phyloP scores from a whole-genome alignment of 208 protist genomes.

The Porcisia hertigi region DNA sequence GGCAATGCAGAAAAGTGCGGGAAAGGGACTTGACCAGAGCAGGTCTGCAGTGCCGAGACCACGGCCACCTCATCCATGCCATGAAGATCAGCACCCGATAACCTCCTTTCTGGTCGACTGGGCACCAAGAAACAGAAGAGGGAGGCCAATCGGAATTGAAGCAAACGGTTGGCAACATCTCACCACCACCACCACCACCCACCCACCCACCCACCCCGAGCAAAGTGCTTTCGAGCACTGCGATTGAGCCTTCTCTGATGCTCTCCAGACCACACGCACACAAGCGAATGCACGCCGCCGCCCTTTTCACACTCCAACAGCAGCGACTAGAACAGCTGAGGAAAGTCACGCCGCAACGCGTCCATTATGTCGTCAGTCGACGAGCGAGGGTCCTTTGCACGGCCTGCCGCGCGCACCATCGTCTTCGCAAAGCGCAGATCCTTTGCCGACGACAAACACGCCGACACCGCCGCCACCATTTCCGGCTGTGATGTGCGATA shows the following conservation, averaged over 20 bases:
- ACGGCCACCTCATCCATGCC: background rate
- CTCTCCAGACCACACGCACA: background rate
- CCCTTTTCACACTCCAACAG: background rate
- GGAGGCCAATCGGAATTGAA: background rate
- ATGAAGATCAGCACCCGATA: background rate
- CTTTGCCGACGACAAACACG: slow-evolving; percentile 53
- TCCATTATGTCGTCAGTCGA: slow-evolving; percentile 81
- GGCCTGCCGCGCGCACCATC: slow-evolving; percentile 66
- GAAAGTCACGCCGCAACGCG: slow-evolving; percentile 69
- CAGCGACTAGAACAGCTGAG: slow-evolving; percentile 40
- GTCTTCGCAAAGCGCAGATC: slow-evolving; percentile 67
- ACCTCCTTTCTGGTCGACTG: no score
- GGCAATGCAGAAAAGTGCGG: background rate
- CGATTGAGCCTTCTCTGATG: background rate
- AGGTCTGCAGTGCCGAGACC: background rate
- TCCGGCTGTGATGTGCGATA: slow-evolving; percentile 75
- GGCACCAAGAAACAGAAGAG: background rate
- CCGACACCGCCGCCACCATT: slow-evolving; percentile 69
- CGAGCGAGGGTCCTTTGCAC: slow-evolving; percentile 56
- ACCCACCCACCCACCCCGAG: background rate
- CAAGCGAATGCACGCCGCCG: background rate
- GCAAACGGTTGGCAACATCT: background rate
- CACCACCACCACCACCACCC: background rate
- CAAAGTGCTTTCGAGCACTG: background rate
- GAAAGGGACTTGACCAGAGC: background rate